Conservation (phyloP, 2,329 filamentous ascomycete genomes). For the Penicillium hesseltinei region DNA sequence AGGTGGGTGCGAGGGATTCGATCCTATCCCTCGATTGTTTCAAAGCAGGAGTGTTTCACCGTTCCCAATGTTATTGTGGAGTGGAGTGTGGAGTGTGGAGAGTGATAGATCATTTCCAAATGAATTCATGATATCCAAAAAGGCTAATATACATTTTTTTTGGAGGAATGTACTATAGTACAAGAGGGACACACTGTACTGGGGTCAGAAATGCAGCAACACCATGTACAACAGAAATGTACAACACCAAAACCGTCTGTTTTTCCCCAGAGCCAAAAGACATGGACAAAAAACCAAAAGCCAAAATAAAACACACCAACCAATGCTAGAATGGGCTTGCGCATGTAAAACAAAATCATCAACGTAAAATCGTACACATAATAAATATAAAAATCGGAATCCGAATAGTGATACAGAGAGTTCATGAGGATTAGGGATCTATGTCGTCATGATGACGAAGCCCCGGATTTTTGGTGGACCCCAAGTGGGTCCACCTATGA, state of each 20-base stretch:
- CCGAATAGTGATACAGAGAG: conserved; percentile 20
- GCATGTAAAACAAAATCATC: conserved; percentile 21
- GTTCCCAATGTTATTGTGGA: background rate
- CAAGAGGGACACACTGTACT: conserved; percentile 8
- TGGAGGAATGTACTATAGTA: conserved; percentile 10
- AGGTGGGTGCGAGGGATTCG: background rate
- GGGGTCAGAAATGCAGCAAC: conserved; percentile 7
- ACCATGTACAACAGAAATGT: conserved; percentile 10
- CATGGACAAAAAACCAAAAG: background rate
- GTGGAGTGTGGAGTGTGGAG: background rate
- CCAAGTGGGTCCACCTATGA: conserved; percentile 9
- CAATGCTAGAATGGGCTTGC: conserved; percentile 17
- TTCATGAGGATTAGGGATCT: conserved; percentile 8
- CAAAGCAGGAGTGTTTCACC: background rate
- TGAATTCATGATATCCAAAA: conserved; percentile 4
- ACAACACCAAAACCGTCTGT: conserved; percentile 9
- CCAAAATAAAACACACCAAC: conserved; percentile 11
- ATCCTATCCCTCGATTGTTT: background rate
- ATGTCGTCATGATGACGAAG: conserved; percentile 19
- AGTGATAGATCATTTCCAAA: background rate
- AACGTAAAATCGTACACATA: conserved; percentile 22
- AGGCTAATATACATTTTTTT: conserved; percentile 12
- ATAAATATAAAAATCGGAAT: conserved; percentile 6
- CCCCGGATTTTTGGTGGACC: conserved; percentile 6
- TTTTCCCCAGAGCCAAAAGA: background rate